Percentiles rank a stretch among this genome's conserved stretches.
Conservation (phyloP, 306 rosid species). For the apple (Malus domestica) region ASM211411v1 NC_041805.1:34491501-34492000, state of each 20-base stretch:
- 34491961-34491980: slow-evolving; percentile 60
- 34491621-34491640: slow-evolving; percentile 68
- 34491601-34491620: slow-evolving; percentile 82
- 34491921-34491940: slow-evolving; percentile 91
- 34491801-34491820: slow-evolving; percentile 86
- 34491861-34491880: slow-evolving; percentile 92
- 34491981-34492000: not conserved
- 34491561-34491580: slow-evolving; percentile 79
- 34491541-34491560: slow-evolving; percentile 95
- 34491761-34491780: slow-evolving; percentile 76
- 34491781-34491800: slow-evolving; percentile 97
- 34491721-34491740: not conserved
- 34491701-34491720: not conserved
- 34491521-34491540: slow-evolving; percentile 99
- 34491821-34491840: slow-evolving; percentile 92
- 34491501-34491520: slow-evolving; percentile 95
- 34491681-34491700: not conserved
- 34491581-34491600: slow-evolving; percentile 94
- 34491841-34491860: slow-evolving; percentile 95
- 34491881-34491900: slow-evolving; percentile 90
- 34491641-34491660: not conserved
- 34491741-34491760: slow-evolving; percentile 92
- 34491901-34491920: slow-evolving; percentile 87
- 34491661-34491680: not conserved
- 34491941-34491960: slow-evolving; percentile 96